phyloP scores from a whole-genome alignment of 768 basidiomycete species.

The Pseudohyphozyma bogoriensis region DNA sequence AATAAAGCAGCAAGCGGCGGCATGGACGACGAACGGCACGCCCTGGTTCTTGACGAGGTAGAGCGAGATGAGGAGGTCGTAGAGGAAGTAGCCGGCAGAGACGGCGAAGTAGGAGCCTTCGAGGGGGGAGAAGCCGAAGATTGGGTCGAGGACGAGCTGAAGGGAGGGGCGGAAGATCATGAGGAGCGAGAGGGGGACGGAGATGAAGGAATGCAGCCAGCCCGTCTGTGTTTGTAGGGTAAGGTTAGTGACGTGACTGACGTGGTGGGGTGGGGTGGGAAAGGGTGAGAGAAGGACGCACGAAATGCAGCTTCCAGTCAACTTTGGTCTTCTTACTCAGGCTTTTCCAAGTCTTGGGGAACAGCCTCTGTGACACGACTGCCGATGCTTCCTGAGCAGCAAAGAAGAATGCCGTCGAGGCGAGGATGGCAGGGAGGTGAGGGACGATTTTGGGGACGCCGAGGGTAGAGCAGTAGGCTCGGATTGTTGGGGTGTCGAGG shows the following conservation, averaged over 20 bases:
- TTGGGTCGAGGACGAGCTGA: neutral
- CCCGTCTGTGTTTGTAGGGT: neutral
- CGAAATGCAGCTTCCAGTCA: constrained; percentile 4
- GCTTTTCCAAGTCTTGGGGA: neutral
- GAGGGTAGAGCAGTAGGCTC: neutral
- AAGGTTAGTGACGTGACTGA: neutral
- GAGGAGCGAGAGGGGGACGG: neutral
- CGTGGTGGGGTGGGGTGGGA: neutral
- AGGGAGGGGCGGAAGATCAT: constrained; percentile 1
- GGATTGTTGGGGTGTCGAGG: neutral
- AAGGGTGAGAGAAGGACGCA: neutral
- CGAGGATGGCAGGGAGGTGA: neutral
- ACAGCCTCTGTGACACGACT: neutral
- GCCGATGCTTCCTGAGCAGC: neutral
- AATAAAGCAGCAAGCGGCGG: constrained; percentile 4
- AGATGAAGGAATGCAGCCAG: constrained; percentile 2
- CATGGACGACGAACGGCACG: neutral
- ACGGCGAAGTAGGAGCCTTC: constrained; percentile 6
- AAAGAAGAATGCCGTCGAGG: neutral
- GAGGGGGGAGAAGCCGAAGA: neutral
- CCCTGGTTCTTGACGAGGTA: constrained; percentile 1
- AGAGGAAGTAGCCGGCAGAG: constrained; percentile 24
- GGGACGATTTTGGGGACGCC: neutral
- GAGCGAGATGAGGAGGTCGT: constrained; percentile 4
- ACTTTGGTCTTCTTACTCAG: neutral